These are phyloP conservation scores for Petunia secreta DNA, from an alignment of 257 asterid species.

Conservation along the genomic window DNA sequence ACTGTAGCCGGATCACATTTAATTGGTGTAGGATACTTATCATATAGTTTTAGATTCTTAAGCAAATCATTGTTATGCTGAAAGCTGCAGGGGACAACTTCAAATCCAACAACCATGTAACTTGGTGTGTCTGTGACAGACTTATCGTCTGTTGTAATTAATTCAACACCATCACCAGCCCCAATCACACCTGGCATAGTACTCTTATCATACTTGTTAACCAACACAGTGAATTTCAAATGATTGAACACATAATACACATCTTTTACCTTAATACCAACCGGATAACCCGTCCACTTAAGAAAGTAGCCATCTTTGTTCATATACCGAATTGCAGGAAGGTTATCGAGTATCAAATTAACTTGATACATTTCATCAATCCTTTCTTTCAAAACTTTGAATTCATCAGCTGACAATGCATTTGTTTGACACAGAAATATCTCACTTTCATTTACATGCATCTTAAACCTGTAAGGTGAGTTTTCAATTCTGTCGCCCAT, in stretches of 20 bases:
- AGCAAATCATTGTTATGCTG: conserved; percentile 27
- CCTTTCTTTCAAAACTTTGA: conserved; percentile 33
- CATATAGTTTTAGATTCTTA: conserved; percentile 22
- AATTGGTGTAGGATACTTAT: conserved; percentile 28
- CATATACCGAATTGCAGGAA: conserved; percentile 39
- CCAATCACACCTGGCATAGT: conserved; percentile 35
- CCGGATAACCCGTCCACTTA: conserved; percentile 39
- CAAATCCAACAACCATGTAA: conserved; percentile 40
- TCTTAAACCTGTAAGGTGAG: conserved; percentile 33
- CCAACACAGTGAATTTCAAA: conserved; percentile 36
- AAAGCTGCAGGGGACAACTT: conserved; percentile 36
- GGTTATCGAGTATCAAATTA: conserved; percentile 38
- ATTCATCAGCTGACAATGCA: conserved; percentile 30
- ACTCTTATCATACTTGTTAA: conserved; percentile 32
- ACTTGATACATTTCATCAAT: conserved; percentile 39
- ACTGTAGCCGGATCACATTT: conserved; percentile 32
- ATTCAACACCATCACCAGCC: conserved; percentile 34
- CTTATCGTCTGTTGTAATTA: conserved; percentile 25
- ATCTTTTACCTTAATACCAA: conserved; percentile 34
- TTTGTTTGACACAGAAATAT: conserved; percentile 28
- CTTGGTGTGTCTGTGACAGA: conserved; percentile 21
- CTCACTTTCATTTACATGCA: conserved; percentile 29
- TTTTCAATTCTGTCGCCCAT: conserved; percentile 39
- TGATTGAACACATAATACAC: conserved; percentile 35
- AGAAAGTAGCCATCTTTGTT: conserved; percentile 32